These are phyloP conservation scores for Aegilops tauschii DNA, from an alignment of 176 grass and related monocot genomes.

Conservation along the genomic window DNA sequence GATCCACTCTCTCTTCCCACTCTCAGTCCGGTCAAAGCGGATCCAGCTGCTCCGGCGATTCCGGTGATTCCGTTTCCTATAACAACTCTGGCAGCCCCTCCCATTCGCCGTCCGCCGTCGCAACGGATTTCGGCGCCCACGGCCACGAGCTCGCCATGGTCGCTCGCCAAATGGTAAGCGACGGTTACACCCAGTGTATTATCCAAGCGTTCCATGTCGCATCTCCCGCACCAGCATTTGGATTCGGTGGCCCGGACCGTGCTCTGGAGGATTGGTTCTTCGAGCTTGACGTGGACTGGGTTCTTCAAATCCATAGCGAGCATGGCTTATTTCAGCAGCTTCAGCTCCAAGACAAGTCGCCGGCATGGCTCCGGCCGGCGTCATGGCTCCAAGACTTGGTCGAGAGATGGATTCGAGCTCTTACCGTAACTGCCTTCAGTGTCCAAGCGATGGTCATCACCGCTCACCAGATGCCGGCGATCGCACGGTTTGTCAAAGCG, in stretches of 20 bases:
- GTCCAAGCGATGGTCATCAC: too few relatives aligned
- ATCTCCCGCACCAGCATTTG: too few relatives aligned
- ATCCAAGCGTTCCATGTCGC: background rate
- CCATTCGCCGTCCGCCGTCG: too few relatives aligned
- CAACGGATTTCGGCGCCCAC: background rate
- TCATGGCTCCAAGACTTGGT: too few relatives aligned
- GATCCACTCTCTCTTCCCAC: background rate
- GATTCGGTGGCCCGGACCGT: background rate
- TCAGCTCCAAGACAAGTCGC: too few relatives aligned
- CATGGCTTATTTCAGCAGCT: too few relatives aligned
- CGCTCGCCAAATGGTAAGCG: background rate
- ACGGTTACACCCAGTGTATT: background rate
- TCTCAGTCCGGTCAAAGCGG: background rate
- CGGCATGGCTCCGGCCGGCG: background rate
- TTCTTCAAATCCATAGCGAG: background rate
- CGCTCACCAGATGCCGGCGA: too few relatives aligned
- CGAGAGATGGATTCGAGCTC: background rate
- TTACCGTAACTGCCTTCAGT: too few relatives aligned
- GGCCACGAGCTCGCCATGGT: background rate
- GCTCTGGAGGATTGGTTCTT: background rate
- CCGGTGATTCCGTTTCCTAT: background rate
- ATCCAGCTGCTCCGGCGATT: background rate
- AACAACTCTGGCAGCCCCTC: background rate
- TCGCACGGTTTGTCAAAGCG: too few relatives aligned
- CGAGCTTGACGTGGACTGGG: background rate